Evolutionary conservation across 768 basidiomycete species (phyloP), one percentile per base, ranked within the genome.

Genomic region (Boletus rubropictus): DNA sequence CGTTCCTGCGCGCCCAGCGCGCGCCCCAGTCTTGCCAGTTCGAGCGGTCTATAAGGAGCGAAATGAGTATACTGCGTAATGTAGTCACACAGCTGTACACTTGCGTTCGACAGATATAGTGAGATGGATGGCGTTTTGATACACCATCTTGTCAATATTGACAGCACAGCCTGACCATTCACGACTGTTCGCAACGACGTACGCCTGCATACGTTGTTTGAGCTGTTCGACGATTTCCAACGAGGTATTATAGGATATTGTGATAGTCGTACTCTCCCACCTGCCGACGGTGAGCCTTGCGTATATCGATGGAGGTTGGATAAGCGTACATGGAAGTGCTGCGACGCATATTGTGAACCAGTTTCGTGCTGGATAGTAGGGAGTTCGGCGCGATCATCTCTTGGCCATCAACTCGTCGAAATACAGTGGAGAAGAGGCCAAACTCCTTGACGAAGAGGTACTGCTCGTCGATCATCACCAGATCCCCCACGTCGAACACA

Each of bases 1-100:
- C 71, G 10, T 79, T 89, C 52, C 87, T 81, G 38, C 86, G 81
- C 7, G 69, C 71, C 86, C 84, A 88, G 48, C 86, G 73, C 17
- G 79, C 88, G 39, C 84, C 86, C 87, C 87, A 90, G 59, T 89
- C 86, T 60, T 89, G 88, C 88, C 87, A 90, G 59, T 87, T 88
- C 31, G 81, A 75, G 43, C 84, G 80, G 65, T 89, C 84, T 85
- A 47, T n/a, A 38, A 40, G 31, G 14, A 17, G 34, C 37, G 35
- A 34, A 21, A 48, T 53, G 18, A 48, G 51, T 20, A 22, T 22
- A 6, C 29, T 25, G 25, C 5, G 5, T 10, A 24, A 42, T 25
- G n/a, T 18, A 27, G 24, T 14, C 29, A 40, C 31, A 38, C 10
- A 39, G 33, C 1, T 7, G 17, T 29, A 39, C 18, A 73, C 82